phyloP scores from a whole-genome alignment of 768 basidiomycete species.

The Boletus insuetus region DNA sequence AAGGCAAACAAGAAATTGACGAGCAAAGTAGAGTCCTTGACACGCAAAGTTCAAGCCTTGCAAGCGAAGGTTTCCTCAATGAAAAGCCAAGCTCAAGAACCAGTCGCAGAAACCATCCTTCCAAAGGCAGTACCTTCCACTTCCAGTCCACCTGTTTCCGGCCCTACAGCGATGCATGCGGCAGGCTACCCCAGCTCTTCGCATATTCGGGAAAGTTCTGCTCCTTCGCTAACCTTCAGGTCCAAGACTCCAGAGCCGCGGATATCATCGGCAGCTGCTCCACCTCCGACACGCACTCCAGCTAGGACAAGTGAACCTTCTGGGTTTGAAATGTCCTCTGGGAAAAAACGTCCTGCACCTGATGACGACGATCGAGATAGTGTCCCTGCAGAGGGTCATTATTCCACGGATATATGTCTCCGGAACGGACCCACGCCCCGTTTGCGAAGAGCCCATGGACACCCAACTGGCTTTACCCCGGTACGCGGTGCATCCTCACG shows the following conservation, averaged over 20 bases:
- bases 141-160: slow-evolving; percentile 12
- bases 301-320: slow-evolving; percentile 36
- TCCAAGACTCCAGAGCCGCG: slow-evolving; percentile 56
- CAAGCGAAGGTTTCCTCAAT: slow-evolving; percentile 62
- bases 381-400: slow-evolving; percentile 66
- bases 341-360: slow-evolving; percentile 73
- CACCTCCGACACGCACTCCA: slow-evolving; percentile 47
- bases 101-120: slow-evolving; percentile 8
- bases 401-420: slow-evolving; percentile 36
- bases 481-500: slow-evolving; percentile 50
- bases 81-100: slow-evolving; percentile 38
- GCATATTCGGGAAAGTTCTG: slow-evolving; percentile 36
- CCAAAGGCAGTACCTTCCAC: slow-evolving; percentile 5
- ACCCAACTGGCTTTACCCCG: slow-evolving; percentile 73
- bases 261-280: slow-evolving; percentile 5
- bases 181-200: slow-evolving; percentile 5
- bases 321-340: slow-evolving; percentile 38
- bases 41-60: slow-evolving; percentile 68
- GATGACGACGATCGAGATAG: slow-evolving; percentile 69
- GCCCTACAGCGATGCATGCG: slow-evolving; percentile 3
- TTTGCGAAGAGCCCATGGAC: slow-evolving; percentile 53
- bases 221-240: slow-evolving; percentile 40
- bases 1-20: slow-evolving; percentile 79
- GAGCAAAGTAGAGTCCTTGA: slow-evolving; percentile 66
- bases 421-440: slow-evolving; percentile 53